phyloP scores from a whole-genome alignment of 768 basidiomycete species.

The Boletus speciosus region DNA sequence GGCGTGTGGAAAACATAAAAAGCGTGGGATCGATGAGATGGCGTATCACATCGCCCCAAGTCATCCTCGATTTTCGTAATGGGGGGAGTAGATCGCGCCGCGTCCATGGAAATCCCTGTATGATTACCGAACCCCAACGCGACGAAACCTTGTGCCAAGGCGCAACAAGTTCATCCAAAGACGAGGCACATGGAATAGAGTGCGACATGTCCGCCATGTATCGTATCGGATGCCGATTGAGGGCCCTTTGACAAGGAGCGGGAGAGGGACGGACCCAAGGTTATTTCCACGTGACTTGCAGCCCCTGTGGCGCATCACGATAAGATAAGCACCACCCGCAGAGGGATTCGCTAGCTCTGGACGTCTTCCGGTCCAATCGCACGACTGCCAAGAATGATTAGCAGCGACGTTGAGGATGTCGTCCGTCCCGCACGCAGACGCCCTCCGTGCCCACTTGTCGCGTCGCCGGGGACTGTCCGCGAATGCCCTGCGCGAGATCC shows the following conservation, averaged over 20 bases:
- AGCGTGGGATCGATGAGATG: not conserved
- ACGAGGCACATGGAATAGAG: not conserved
- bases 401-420: not conserved
- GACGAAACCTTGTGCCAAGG: not conserved
- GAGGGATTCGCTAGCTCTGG: too few relatives aligned
- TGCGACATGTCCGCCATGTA: not conserved
- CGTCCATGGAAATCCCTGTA: not conserved
- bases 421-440: not conserved
- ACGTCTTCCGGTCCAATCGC: too few relatives aligned
- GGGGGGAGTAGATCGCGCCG: not conserved
- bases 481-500: slow-evolving; percentile 14
- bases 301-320: too few relatives aligned
- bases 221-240: not conserved
- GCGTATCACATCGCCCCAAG: not conserved
- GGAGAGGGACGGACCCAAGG: too few relatives aligned
- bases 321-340: too few relatives aligned
- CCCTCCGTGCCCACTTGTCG: not conserved
- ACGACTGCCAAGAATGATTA: too few relatives aligned
- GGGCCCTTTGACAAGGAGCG: not conserved
- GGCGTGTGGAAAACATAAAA: not conserved
- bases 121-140: not conserved
- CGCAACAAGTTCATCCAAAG: not conserved
- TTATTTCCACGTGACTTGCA: too few relatives aligned
- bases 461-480: slow-evolving; percentile 2
- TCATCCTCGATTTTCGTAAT: not conserved